Base-by-base conservation (phyloP, 768 basidiomycete species). In the Coprinopsis sp. region DNA sequence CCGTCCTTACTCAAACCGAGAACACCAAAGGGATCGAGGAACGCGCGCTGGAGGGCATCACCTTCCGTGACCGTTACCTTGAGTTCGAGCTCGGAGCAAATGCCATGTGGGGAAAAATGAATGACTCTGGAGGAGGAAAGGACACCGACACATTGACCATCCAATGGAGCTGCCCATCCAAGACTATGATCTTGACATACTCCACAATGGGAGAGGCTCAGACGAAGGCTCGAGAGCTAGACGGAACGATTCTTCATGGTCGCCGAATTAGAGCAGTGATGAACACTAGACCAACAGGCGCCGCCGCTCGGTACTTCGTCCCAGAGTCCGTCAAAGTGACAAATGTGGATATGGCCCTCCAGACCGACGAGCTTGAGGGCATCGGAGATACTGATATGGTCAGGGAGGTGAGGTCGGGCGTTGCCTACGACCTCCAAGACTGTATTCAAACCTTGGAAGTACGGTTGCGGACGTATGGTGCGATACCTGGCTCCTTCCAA, bases 91-190 rank as follows among this genome's bases (percentile, higher is more conserved):
- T 74, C 24, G 62, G 64, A 33, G 58, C 70, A 29, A 70, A 67
- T 38, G 63, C 65, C 27, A 63, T 62, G 43, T 49, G 64, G 11
- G 67, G 68, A 30, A 65, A 68, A 6, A 78, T 79, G 78, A 70
- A 55, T 16, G 63, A 59, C 7, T 53, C 62, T 2, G 5, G 41
- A 5, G 23, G 24, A 4, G 7, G 6, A 2, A 51, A 51, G 4
- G 64, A 64, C 22, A 40, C 58, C 3, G 64, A 75, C 11, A 63
- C 68, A 29, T 54, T 83, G 40, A 70, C 68, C 0, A 67, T 82
- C 34, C 71, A 69, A 10, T 85, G 81, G 78, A 66, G 60, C 5
- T 60, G 63, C 1, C 79, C 80, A 1, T 75, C 72, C n/a, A 55
- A 56, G 4, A 59, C 69, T 1, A 71, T 74, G 49, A 51, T 76